phyloP scores from a whole-genome alignment of 257 asterid genomes.

The Ocimum tenuiflorum region DNA sequence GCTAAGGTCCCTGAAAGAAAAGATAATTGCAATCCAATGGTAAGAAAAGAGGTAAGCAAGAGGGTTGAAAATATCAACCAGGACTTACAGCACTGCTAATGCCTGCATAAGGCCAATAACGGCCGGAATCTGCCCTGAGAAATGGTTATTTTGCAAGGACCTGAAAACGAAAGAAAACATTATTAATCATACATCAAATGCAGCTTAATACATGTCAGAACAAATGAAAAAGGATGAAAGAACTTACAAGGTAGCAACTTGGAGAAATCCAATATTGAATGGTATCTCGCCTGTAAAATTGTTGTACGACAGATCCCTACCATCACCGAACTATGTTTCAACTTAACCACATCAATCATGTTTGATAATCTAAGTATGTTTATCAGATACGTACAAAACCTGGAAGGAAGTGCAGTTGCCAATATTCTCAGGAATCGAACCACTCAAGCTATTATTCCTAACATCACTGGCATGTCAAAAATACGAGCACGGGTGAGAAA shows the following conservation, averaged over 20 bases:
- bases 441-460: constrained; percentile 84
- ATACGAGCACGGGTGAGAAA: neutral
- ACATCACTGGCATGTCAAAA: constrained; percentile 59
- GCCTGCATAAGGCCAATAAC: constrained; percentile 99
- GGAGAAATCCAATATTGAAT: constrained; percentile 92
- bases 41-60: neutral
- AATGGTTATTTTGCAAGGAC: constrained; percentile 55
- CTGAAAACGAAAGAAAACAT: constrained; percentile 2
- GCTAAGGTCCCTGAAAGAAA: constrained; percentile 65
- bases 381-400: constrained; percentile 79
- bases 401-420: constrained; percentile 97
- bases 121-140: constrained; percentile 75
- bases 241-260: constrained; percentile 95
- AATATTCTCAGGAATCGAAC: constrained; percentile 67
- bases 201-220: neutral
- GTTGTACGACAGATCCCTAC: constrained; percentile 89
- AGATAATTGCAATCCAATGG: neutral
- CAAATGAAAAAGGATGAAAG: neutral
- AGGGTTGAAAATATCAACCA: neutral
- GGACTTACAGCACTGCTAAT: constrained; percentile 86
- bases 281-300: constrained; percentile 76
- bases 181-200: neutral
- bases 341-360: neutral
- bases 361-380: neutral
- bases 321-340: neutral